Evolutionary conservation across 169 alveolate species (phyloP).

Genomic region (Cyclospora cayetanensis): DNA sequence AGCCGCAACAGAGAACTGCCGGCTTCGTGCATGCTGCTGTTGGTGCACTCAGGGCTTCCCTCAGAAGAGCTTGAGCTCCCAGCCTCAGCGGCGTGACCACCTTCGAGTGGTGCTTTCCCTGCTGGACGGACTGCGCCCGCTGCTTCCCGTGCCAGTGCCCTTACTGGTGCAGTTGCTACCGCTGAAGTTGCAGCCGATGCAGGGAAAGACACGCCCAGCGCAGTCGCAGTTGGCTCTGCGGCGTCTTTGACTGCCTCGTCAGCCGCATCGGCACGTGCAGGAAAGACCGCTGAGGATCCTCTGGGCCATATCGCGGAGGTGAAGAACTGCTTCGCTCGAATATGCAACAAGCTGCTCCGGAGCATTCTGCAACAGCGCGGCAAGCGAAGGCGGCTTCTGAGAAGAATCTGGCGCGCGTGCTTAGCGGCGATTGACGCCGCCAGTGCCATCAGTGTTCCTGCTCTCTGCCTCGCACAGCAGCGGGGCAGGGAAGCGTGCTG

Average conservation of each 20-base stretch:
- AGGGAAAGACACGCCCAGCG: not conserved
- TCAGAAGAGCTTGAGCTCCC: not conserved
- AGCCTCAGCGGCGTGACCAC: not conserved
- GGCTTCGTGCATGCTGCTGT: not conserved
- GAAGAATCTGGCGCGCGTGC: too few relatives aligned
- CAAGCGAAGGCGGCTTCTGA: too few relatives aligned
- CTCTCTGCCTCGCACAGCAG: not conserved
- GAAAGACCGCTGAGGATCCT: too few relatives aligned
- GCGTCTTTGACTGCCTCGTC: not conserved
- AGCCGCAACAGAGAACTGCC: not conserved
- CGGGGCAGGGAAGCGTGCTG: slow-evolving; percentile 7
- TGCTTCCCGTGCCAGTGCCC: not conserved
- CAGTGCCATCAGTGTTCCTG: not conserved
- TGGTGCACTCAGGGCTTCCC: not conserved
- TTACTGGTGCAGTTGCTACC: not conserved
- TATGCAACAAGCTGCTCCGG: too few relatives aligned
- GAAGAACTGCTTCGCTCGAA: too few relatives aligned
- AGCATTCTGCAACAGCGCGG: too few relatives aligned
- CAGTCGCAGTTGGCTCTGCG: too few relatives aligned
- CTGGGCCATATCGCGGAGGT: too few relatives aligned
- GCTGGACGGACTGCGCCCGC: not conserved
- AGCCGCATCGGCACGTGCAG: not conserved
- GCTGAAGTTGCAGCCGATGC: not conserved
- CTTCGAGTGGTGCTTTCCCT: not conserved
- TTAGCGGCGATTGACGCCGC: not conserved